phyloP scores from a whole-genome alignment of 1,284 basidiomycete genomes.

The Cryptococcus depauperatus region DNA sequence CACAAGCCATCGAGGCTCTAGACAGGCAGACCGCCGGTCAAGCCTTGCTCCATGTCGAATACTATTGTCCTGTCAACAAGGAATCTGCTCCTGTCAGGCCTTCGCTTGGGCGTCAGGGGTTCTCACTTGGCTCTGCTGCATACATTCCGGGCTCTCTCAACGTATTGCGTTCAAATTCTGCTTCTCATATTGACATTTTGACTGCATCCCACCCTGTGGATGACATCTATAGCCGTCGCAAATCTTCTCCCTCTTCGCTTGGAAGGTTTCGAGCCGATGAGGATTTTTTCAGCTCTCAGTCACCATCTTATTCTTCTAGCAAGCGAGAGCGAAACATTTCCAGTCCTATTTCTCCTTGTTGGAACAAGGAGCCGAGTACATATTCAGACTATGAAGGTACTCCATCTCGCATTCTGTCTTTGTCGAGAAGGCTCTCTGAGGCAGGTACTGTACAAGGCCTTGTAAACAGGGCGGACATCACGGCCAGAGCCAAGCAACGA shows the following conservation, averaged over 20 bases:
- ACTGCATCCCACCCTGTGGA: conserved; percentile 1
- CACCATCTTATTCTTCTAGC: conserved; percentile 3
- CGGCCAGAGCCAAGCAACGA: conserved; percentile 19
- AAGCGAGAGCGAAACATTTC: neutral
- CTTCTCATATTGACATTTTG: conserved; percentile 9
- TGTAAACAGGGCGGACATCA: conserved; percentile 24
- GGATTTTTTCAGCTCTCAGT: conserved; percentile 1
- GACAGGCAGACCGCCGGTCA: conserved; percentile 13
- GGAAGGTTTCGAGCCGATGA: conserved; percentile 7
- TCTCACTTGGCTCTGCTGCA: conserved; percentile 19
- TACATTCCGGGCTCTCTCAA: conserved; percentile 11
- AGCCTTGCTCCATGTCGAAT: conserved; percentile 11
- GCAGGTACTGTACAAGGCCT: conserved; percentile 22
- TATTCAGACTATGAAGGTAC: conserved; percentile 1
- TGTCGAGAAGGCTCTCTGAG: conserved; percentile 16
- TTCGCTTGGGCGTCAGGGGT: neutral
- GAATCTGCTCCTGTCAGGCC: neutral
- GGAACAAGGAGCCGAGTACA: neutral
- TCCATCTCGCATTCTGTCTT: conserved; percentile 9
- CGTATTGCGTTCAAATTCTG: neutral
- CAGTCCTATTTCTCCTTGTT: neutral
- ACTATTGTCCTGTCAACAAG: neutral
- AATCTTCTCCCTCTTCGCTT: conserved; percentile 3
- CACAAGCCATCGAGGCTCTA: conserved; percentile 19
- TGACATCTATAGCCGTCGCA: neutral